These are phyloP conservation scores for Pulchroboletus neoregius DNA, from an alignment of 1,284 basidiomycete species.

Conservation along the genomic window DNA sequence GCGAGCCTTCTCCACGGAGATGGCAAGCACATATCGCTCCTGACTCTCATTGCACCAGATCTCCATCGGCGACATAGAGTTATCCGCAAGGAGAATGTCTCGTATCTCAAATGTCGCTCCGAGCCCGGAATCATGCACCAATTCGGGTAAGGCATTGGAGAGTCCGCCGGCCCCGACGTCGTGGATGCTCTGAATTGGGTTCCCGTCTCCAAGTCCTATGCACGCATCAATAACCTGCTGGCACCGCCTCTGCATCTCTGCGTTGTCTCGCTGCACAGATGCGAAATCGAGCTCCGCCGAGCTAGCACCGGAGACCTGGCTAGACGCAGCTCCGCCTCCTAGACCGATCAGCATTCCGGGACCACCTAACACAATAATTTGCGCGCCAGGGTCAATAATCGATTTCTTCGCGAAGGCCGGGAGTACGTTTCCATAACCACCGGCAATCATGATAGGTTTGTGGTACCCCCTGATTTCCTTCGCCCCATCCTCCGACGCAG, in stretches of 20 bases:
- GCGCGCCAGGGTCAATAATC: conserved; percentile 72
- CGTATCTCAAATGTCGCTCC: conserved; percentile 95
- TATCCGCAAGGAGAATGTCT: conserved; percentile 89
- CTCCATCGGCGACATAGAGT: conserved; percentile 97
- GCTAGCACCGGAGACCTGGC: conserved; percentile 84
- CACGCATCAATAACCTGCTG: conserved; percentile 98
- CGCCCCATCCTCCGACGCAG: conserved; percentile 39
- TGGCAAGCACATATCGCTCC: conserved; percentile 94
- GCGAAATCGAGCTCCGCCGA: conserved; percentile 95
- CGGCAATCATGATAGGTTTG: conserved; percentile 99
- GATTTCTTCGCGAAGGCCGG: conserved; percentile 77
- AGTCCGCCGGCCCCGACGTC: conserved; percentile 97
- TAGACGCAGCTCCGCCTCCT: conserved; percentile 94
- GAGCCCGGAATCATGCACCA: conserved; percentile 91
- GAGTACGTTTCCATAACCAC: conserved; percentile 91
- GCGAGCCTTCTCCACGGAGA: conserved; percentile 56
- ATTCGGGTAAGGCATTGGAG: conserved; percentile 94
- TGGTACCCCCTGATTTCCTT: conserved; percentile 89
- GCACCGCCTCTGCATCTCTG: conserved; percentile 96
- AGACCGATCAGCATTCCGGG: conserved; percentile 97
- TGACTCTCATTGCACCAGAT: conserved; percentile 99
- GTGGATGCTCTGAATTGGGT: conserved; percentile 94
- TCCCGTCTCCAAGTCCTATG: conserved; percentile 59
- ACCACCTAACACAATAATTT: conserved; percentile 93
- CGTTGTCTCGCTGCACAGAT: conserved; percentile 95